These are phyloP conservation scores for Xylariaceae sp. DNA, from an alignment of 2,329 filamentous ascomycete genomes.

Conservation along the genomic window DNA sequence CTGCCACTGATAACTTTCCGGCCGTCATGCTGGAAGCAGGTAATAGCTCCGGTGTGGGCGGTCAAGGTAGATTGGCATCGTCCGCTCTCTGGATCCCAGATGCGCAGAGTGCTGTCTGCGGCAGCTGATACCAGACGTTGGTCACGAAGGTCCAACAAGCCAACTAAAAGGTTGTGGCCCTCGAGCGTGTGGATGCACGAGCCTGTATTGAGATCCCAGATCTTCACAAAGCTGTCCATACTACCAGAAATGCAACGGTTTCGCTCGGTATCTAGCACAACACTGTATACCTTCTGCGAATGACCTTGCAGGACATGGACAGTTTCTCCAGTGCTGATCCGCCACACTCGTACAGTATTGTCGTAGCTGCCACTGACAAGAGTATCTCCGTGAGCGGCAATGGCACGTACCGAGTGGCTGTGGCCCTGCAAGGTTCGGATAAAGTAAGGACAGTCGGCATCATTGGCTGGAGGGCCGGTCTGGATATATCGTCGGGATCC, in stretches of 20 bases:
- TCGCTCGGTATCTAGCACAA: constrained; percentile 85
- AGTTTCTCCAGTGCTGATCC: constrained; percentile 89
- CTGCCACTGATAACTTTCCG: constrained; percentile 96
- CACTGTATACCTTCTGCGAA: constrained; percentile 91
- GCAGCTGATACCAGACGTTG: constrained; percentile 91
- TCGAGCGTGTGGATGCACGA: constrained; percentile 84
- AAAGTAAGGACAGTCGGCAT: constrained; percentile 88
- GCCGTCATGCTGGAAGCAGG: constrained; percentile 96
- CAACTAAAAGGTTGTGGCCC: constrained; percentile 88
- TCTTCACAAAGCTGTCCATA: constrained; percentile 97
- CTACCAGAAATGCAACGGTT: constrained; percentile 96
- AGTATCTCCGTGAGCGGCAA: constrained; percentile 90
- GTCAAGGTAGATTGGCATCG: constrained; percentile 86
- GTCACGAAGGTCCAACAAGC: constrained; percentile 82
- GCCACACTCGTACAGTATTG: constrained; percentile 92
- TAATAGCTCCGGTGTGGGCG: constrained; percentile 95
- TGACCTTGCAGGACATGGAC: constrained; percentile 83
- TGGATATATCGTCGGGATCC: constrained; percentile 76
- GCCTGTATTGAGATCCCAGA: constrained; percentile 90
- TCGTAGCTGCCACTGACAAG: constrained; percentile 98
- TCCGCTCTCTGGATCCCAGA: constrained; percentile 94
- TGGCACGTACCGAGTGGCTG: constrained; percentile 89
- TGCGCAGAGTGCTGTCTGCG: constrained; percentile 88
- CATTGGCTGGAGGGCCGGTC: constrained; percentile 67
- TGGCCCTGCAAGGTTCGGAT: constrained; percentile 83